Percentiles rank a stretch among this genome's conserved stretches.
phyloP scores from a whole-genome alignment of 148 eudicot genomes.

The Camellia lanceoleosa region DNA sequence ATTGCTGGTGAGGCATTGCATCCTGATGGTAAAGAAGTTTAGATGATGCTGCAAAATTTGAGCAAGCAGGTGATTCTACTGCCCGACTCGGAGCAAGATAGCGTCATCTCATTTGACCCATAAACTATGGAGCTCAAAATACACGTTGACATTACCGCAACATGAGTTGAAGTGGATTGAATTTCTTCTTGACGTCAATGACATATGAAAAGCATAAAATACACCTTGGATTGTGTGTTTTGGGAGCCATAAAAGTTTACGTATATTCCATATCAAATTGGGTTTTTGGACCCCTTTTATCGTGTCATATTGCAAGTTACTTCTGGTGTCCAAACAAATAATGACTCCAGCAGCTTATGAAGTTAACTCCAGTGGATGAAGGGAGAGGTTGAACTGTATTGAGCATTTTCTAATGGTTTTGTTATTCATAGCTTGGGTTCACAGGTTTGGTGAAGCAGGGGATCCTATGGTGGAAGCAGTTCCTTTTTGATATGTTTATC shows the following conservation, averaged over 20 bases:
- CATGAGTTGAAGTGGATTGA: background rate
- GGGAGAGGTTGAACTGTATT: background rate
- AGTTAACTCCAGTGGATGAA: background rate
- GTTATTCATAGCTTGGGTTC: background rate
- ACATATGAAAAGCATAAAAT: background rate
- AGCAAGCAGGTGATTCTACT: constrained; percentile 31
- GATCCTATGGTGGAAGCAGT: background rate
- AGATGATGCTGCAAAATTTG: constrained; percentile 32
- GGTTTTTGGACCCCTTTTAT: background rate
- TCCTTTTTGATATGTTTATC: background rate
- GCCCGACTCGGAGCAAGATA: constrained; percentile 24
- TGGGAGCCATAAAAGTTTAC: background rate
- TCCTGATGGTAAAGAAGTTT: constrained; percentile 35
- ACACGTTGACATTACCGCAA: background rate
- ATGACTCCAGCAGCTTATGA: background rate
- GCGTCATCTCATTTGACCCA: constrained; percentile 11
- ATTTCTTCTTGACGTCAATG: background rate
- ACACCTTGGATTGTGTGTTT: background rate
- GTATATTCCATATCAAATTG: background rate
- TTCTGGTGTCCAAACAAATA: background rate
- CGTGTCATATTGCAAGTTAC: background rate
- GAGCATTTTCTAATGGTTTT: background rate
- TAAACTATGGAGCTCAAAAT: background rate
- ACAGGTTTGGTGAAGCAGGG: background rate
- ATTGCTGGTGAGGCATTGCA: constrained; percentile 43